Evolutionary conservation across 2,329 filamentous ascomycete genomes (phyloP).

Genomic region (Aspergillus sp.): DNA sequence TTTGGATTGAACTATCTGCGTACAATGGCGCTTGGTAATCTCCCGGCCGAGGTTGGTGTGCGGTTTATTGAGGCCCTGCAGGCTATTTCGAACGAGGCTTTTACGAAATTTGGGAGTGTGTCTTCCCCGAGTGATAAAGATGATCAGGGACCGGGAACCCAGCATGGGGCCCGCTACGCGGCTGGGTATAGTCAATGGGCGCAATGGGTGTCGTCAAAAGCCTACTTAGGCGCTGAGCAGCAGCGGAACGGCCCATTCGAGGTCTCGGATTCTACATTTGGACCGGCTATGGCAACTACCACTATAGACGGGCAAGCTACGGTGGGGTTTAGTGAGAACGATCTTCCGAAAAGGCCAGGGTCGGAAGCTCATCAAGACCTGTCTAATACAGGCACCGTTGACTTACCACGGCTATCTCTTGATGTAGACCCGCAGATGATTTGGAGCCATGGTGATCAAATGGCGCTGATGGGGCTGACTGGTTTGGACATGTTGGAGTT

Average conservation of each 20-base stretch:
- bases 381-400: neutral
- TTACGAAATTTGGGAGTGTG: neutral
- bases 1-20: conserved; percentile 35
- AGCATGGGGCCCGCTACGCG: neutral
- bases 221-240: neutral
- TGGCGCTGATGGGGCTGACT: conserved; percentile 30
- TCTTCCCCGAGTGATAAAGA: conserved; percentile 7
- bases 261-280: neutral
- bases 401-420: conserved; percentile 12
- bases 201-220: neutral
- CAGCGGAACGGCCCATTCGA: neutral
- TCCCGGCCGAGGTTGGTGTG: conserved; percentile 28
- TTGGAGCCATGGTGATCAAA: conserved; percentile 21
- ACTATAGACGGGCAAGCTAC: neutral
- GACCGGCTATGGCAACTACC: neutral
- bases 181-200: neutral
- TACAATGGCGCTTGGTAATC: conserved; percentile 36
- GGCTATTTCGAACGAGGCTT: conserved; percentile 27
- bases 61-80: conserved; percentile 28
- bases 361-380: neutral
- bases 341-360: too few relatives aligned
- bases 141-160: conserved; percentile 11
- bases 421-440: neutral
- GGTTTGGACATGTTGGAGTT: conserved; percentile 25
- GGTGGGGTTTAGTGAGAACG: neutral